Conservation (phyloP, 768 basidiomycete genomes). For the Arthromyces matolae region DNA sequence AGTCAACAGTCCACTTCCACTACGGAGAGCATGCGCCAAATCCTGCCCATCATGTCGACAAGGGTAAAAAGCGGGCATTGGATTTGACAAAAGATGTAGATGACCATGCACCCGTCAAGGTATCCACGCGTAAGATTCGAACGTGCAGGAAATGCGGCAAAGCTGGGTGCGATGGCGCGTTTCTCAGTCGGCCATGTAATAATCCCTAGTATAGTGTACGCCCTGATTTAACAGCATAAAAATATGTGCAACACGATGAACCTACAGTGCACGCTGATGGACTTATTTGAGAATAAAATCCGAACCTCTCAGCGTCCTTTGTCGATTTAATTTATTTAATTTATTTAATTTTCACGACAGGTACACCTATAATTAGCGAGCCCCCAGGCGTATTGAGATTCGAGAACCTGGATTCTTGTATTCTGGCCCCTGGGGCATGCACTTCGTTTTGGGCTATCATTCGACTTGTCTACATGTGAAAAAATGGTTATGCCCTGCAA, state of each 20-base stretch:
- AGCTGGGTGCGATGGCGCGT: background rate
- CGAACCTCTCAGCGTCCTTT: background rate
- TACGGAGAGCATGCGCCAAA: background rate
- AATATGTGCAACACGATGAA: background rate
- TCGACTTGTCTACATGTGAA: no score
- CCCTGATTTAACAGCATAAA: background rate
- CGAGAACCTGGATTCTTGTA: no score
- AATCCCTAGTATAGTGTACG: background rate
- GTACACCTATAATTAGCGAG: no score
- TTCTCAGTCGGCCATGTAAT: background rate
- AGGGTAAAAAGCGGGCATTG: background rate
- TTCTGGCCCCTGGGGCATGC: no score
- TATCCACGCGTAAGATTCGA: background rate
- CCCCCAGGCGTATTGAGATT: no score
- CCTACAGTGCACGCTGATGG: background rate
- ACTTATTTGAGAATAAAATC: background rate
- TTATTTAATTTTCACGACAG: background rate
- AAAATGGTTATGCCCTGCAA: no score
- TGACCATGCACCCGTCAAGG: background rate
- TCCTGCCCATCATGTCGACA: background rate
- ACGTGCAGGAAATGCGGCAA: background rate
- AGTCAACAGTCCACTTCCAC: background rate
- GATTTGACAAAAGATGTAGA: background rate
- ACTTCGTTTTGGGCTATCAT: no score
- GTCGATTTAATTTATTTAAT: background rate